phyloP scores from a whole-genome alignment of 345 rosid species.

The Aquilaria malaccensis region DNA sequence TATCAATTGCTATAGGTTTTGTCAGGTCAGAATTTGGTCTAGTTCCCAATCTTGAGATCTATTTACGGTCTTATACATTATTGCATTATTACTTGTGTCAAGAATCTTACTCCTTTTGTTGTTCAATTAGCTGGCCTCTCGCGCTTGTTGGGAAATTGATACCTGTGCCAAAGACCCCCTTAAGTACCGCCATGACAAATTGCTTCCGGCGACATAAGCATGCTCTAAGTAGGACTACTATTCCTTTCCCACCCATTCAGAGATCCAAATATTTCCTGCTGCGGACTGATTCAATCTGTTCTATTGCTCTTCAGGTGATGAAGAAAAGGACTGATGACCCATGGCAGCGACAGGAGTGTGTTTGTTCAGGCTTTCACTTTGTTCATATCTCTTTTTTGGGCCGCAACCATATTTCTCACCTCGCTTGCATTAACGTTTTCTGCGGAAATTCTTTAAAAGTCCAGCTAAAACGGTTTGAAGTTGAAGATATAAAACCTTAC shows the following conservation, averaged over 20 bases:
- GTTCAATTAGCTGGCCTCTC: constrained; percentile 76
- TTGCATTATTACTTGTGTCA: neutral
- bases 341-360: too few relatives aligned
- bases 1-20: constrained; percentile 50
- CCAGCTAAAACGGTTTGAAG: too few relatives aligned
- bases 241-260: neutral
- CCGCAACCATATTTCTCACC: too few relatives aligned
- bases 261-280: neutral
- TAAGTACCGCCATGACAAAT: constrained; percentile 21
- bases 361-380: too few relatives aligned
- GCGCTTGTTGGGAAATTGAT: constrained; percentile 65
- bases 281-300: too few relatives aligned
- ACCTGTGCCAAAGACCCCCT: constrained; percentile 65
- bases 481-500: too few relatives aligned
- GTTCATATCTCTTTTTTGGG: too few relatives aligned
- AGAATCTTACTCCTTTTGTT: neutral
- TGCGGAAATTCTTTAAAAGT: too few relatives aligned
- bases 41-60: neutral
- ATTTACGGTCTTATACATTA: neutral
- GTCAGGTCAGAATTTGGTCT: constrained; percentile 38
- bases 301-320: too few relatives aligned
- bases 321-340: too few relatives aligned
- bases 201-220: neutral
- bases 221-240: constrained; percentile 14
- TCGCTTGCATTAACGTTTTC: too few relatives aligned